Conservation (phyloP, 2,329 filamentous ascomycete genomes). For the Teratosphaeria pseudoeucalypti region DNA sequence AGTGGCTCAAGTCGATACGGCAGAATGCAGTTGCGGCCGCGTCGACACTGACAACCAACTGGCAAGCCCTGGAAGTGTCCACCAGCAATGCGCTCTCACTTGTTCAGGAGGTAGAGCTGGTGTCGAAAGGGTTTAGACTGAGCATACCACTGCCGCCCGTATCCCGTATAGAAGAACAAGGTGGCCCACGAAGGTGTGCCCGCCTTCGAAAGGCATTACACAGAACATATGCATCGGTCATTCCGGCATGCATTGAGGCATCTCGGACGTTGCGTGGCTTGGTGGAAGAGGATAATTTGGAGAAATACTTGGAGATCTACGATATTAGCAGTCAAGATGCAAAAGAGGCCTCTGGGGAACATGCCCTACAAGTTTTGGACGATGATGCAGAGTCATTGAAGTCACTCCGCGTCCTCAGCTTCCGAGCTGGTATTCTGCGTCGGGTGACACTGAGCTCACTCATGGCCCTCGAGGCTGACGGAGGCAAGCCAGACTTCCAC, state of each 20-base stretch:
- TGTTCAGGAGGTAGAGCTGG: slow-evolving; percentile 90
- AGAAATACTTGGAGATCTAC: slow-evolving; percentile 76
- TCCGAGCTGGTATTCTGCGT: slow-evolving; percentile 67
- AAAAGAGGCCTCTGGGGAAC: slow-evolving; percentile 41
- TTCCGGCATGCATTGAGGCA: slow-evolving; percentile 62
- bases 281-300: slow-evolving; percentile 69
- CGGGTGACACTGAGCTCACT: slow-evolving; percentile 85
- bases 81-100: slow-evolving; percentile 66
- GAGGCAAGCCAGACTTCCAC: slow-evolving; percentile 63
- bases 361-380: slow-evolving; percentile 45
- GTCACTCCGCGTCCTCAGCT: slow-evolving; percentile 54
- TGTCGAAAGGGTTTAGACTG: slow-evolving; percentile 82
- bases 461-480: slow-evolving; percentile 73
- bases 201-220: slow-evolving; percentile 69
- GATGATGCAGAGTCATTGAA: slow-evolving; percentile 72
- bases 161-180: slow-evolving; percentile 70
- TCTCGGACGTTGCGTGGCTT: slow-evolving; percentile 59
- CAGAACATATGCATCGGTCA: slow-evolving; percentile 56
- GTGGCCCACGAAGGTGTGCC: slow-evolving; percentile 63
- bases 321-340: slow-evolving; percentile 39
- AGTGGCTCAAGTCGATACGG: slow-evolving; percentile 71
- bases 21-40: slow-evolving; percentile 63
- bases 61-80: slow-evolving; percentile 72
- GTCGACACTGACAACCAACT: slow-evolving; percentile 57
- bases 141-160: slow-evolving; percentile 87